Conservation (phyloP, 306 rosid species). For the Trifolium repens region DNA sequence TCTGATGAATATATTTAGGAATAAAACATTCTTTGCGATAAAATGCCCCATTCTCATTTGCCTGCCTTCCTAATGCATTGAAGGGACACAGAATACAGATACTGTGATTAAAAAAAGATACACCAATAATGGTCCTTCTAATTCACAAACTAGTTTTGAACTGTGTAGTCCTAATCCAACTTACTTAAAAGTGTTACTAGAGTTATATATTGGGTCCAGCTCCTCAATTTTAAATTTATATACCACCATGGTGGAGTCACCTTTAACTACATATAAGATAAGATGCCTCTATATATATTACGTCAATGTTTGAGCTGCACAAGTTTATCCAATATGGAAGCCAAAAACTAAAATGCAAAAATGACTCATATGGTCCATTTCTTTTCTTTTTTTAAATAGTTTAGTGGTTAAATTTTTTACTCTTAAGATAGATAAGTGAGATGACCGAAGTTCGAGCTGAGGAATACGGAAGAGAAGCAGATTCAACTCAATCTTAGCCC, state of each 20-base stretch:
- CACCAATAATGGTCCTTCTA: neutral
- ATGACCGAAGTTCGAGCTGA: too few relatives aligned
- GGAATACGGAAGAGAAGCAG: too few relatives aligned
- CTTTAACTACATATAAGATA: neutral
- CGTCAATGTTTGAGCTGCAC: neutral
- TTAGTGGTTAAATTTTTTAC: too few relatives aligned
- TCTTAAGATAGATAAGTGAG: too few relatives aligned
- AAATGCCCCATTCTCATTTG: neutral
- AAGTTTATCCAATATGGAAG: slow-evolving; percentile 2
- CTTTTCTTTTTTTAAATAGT: too few relatives aligned
- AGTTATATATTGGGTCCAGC: neutral
- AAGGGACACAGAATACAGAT: neutral
- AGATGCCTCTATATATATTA: neutral
- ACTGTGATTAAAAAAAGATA: neutral
- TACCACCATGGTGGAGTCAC: neutral
- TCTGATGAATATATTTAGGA: neutral
- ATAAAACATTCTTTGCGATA: neutral
- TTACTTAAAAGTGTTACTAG: neutral
- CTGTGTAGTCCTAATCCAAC: neutral
- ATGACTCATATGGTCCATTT: neutral
- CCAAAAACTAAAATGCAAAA: neutral
- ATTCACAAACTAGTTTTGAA: slow-evolving; percentile 5
- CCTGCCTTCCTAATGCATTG: slow-evolving; percentile 1
- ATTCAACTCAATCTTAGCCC: too few relatives aligned
- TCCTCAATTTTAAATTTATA: neutral